Evolutionary conservation across 1,284 basidiomycete genomes (phyloP).

Genomic region (Schizophyllum amplum): DNA sequence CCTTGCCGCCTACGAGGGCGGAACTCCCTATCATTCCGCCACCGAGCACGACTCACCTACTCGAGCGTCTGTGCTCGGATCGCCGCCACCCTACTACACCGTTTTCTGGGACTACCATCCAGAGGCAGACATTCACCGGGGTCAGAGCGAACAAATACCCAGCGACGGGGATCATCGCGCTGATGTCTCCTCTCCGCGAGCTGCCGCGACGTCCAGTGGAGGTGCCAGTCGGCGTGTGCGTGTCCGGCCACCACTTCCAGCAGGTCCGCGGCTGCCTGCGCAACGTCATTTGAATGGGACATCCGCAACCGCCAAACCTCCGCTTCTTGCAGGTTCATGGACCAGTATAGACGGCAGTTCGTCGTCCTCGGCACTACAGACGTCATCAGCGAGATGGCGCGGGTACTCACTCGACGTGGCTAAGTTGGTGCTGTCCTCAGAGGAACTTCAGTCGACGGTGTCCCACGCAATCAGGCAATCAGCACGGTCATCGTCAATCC

Average conservation of each 20-base stretch:
- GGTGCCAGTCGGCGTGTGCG: neutral
- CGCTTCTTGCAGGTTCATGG: too few species aligned
- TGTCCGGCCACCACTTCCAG: slow-evolving; percentile 1
- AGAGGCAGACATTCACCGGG: neutral
- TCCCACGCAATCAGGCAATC: slow-evolving; percentile 64
- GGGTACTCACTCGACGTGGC: slow-evolving; percentile 71
- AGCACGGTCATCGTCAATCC: slow-evolving; percentile 58
- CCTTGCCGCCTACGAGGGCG: neutral
- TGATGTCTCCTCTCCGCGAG: neutral
- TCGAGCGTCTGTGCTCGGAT: neutral
- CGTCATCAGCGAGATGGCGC: slow-evolving; percentile 32
- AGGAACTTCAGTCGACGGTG: slow-evolving; percentile 62
- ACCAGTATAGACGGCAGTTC: too few species aligned
- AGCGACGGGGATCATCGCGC: too few species aligned
- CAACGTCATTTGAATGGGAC: neutral
- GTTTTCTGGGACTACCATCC: neutral
- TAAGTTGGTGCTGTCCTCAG: slow-evolving; percentile 70
- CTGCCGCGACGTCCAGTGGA: neutral
- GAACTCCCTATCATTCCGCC: neutral
- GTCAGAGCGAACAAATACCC: neutral
- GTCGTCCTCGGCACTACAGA: neutral
- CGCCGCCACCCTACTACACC: neutral
- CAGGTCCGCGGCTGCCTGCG: neutral
- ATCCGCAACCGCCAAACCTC: too few species aligned
- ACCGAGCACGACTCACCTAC: neutral